phyloP scores from a whole-genome alignment of 805 yeast species.

The Ogataea haglerorum region DNA sequence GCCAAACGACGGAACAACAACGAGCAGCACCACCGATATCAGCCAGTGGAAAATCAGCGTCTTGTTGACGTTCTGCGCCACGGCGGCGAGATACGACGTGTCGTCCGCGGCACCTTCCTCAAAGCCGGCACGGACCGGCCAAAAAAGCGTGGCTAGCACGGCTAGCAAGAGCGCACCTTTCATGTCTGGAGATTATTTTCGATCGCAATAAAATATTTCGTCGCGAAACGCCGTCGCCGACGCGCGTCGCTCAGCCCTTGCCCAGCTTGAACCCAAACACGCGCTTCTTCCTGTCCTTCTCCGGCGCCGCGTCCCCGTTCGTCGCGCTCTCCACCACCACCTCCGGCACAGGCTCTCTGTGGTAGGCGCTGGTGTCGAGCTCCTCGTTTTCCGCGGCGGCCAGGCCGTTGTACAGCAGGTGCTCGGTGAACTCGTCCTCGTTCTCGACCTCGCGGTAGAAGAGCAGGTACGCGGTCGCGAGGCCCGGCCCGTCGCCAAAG shows the following conservation, averaged over 20 bases:
- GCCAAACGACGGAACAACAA: constrained; percentile 56
- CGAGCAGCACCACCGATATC: constrained; percentile 41
- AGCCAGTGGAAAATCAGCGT: constrained; percentile 68
- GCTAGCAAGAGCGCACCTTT: constrained; percentile 1
- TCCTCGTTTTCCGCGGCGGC: constrained; percentile 21
- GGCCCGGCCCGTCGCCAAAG: constrained; percentile 82
- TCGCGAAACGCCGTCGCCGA: neutral
- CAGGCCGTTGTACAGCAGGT: constrained; percentile 30
- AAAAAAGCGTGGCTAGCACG: constrained; percentile 2
- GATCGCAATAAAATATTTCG: neutral
- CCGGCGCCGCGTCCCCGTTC: neutral
- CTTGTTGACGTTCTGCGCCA: constrained; percentile 36
- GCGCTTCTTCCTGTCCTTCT: constrained; percentile 5
- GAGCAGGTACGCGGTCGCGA: constrained; percentile 88
- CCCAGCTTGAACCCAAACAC: constrained; percentile 9
- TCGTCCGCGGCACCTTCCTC: constrained; percentile 11
- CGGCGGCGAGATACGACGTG: constrained; percentile 11
- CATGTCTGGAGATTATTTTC: constrained; percentile 3
- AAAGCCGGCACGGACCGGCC: constrained; percentile 2
- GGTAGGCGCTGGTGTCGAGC: constrained; percentile 9
- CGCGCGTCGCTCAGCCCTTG: constrained; percentile 5
- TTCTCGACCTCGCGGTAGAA: constrained; percentile 65
- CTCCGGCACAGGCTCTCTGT: neutral
- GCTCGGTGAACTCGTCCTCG: constrained; percentile 33
- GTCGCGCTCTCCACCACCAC: neutral